These are phyloP conservation scores for Myxozyma mucilagina DNA, from an alignment of 805 yeast species.

Conservation along the genomic window DNA sequence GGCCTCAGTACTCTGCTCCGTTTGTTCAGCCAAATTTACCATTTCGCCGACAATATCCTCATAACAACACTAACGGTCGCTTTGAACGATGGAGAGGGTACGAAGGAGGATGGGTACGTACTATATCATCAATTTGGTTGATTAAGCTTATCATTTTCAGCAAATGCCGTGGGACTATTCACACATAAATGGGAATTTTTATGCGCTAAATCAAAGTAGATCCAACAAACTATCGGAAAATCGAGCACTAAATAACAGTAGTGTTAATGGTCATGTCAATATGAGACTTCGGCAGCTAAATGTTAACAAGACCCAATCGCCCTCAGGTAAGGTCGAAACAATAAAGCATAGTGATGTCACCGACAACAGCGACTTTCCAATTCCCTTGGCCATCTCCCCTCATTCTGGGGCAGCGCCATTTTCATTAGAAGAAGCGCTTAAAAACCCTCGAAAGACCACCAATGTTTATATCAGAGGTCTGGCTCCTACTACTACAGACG, in stretches of 20 bases:
- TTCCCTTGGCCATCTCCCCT: slow-evolving; percentile 28
- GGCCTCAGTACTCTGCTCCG: neutral
- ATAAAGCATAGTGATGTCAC: neutral
- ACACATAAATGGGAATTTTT: neutral
- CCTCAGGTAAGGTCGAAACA: neutral
- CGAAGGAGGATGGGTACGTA: slow-evolving; percentile 1
- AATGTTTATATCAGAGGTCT: slow-evolving; percentile 67
- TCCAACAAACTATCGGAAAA: neutral
- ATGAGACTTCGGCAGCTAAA: neutral
- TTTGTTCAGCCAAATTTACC: slow-evolving; percentile 2
- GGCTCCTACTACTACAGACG: slow-evolving; percentile 55
- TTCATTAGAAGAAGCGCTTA: slow-evolving; percentile 29
- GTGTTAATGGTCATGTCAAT: neutral
- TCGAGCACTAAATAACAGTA: neutral
- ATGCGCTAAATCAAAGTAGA: neutral
- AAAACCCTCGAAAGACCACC: slow-evolving; percentile 41
- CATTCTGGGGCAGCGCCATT: slow-evolving; percentile 5
- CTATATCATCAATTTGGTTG: neutral
- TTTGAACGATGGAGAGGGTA: slow-evolving; percentile 4
- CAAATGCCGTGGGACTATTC: neutral
- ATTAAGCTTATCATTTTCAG: neutral
- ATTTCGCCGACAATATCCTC: slow-evolving; percentile 1
- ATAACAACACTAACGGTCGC: neutral
- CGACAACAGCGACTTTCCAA: slow-evolving; percentile 7
- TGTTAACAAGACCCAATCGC: neutral